Evolutionary conservation across 768 basidiomycete genomes (phyloP).

Genomic region (Tulasnella sp.): DNA sequence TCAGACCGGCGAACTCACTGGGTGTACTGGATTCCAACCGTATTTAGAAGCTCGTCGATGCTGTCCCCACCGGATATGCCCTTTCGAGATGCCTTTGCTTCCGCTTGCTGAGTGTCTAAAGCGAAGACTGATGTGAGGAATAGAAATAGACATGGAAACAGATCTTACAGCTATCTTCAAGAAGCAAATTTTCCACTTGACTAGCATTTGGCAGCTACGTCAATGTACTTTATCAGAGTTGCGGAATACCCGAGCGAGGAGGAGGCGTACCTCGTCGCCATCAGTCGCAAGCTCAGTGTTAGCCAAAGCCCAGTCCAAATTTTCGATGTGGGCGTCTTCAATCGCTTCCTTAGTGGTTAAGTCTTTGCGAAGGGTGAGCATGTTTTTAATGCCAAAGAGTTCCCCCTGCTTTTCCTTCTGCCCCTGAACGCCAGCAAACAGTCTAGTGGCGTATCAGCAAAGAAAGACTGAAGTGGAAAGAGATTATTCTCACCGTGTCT

Average conservation of each 20-base stretch:
- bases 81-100: constrained; percentile 20
- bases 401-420: constrained; percentile 66
- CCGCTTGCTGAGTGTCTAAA: constrained; percentile 26
- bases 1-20: constrained; percentile 31
- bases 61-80: constrained; percentile 30
- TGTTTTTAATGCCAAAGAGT: constrained; percentile 75
- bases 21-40: constrained; percentile 56
- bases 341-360: constrained; percentile 73
- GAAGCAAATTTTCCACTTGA: constrained; percentile 53
- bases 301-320: constrained; percentile 71
- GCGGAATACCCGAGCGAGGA: constrained; percentile 13
- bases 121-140: background rate
- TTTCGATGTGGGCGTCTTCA: constrained; percentile 57
- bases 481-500: constrained; percentile 46
- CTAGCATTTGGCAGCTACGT: background rate
- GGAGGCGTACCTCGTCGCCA: constrained; percentile 15
- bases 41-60: constrained; percentile 43
- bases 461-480: background rate
- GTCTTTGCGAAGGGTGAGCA: constrained; percentile 65
- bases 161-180: constrained; percentile 45
- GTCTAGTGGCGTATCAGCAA: constrained; percentile 31
- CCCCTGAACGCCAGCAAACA: constrained; percentile 75
- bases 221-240: background rate
- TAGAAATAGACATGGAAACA: background rate
- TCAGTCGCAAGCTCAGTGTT: constrained; percentile 43